phyloP scores from a whole-genome alignment of 2,329 filamentous ascomycete genomes.

The Pseudogymnoascus sp. region DNA sequence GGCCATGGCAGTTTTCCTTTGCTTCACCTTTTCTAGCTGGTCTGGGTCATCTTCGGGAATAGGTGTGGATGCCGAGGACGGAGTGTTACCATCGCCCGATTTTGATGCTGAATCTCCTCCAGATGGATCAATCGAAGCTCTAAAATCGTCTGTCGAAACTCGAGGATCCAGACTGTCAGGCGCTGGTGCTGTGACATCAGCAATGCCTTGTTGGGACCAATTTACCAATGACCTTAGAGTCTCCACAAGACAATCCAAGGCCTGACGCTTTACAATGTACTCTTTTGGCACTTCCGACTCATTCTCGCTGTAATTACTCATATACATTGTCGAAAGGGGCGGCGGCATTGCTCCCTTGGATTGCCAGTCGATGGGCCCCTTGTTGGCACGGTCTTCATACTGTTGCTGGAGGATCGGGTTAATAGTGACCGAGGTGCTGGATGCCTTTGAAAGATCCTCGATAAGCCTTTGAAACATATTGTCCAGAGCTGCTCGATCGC shows the following conservation, averaged over 20 bases:
- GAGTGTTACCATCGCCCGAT: constrained; percentile 45
- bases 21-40: constrained; percentile 90
- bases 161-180: constrained; percentile 43
- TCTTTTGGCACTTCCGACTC: constrained; percentile 77
- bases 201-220: constrained; percentile 65
- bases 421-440: constrained; percentile 69
- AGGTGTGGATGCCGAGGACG: constrained; percentile 58
- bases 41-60: constrained; percentile 81
- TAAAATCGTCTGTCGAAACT: constrained; percentile 46
- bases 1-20: constrained; percentile 82
- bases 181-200: constrained; percentile 51
- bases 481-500: constrained; percentile 82
- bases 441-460: constrained; percentile 84
- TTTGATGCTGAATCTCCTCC: constrained; percentile 55
- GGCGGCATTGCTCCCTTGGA: constrained; percentile 78
- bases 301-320: constrained; percentile 42
- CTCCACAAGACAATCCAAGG: constrained; percentile 81
- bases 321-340: constrained; percentile 54
- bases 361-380: constrained; percentile 70
- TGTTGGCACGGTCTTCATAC: constrained; percentile 68
- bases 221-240: constrained; percentile 83
- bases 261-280: constrained; percentile 83
- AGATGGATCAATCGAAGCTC: constrained; percentile 73
- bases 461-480: constrained; percentile 96
- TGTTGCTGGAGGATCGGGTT: constrained; percentile 73